Base-by-base conservation (phyloP, 768 basidiomycete genomes). In the Russula ochroleuca region DNA sequence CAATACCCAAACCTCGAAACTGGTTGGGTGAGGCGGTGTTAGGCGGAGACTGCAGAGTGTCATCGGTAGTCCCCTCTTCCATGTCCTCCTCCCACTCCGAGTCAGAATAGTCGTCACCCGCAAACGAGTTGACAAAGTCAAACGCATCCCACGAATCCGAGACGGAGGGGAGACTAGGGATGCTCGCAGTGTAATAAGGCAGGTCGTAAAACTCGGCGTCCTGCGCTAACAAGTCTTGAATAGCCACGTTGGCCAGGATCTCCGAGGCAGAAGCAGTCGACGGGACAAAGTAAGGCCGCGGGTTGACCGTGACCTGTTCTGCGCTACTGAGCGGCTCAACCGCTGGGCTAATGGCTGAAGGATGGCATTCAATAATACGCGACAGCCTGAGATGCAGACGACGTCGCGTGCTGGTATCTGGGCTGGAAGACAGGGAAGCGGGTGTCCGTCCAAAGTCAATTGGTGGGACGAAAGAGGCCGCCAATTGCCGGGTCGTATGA, bases 191-290 rank as follows among this genome's bases (percentile, higher is more conserved):
- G 37, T 37, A 8, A 17, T 21, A 33, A 3, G 31, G 41, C 14
- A 45, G 9, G 23, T 51, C 41, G 41, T 56, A 50, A 4, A 43
- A 56, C 31, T 25, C 23, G 1, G 25, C 45, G 9, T 52, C 59
- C 3, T 56, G 48, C 9, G 47, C 59, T 9, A 65, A n/a, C 53
- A 37, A 48, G 54, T 65, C 59, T 56, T 61, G 64, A 15, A 65
- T 15, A 5, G 54, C 59, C 13, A 65, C 54, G 21, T 61, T 56
- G 48, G 54, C 50, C 40, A 65, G 54, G 19, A 65, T 45, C 19
- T 65, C 64, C 2, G 54, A 50, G 19, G 64, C 64, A 33, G 64
- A 61, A n/a, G 59, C 64, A 28, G 59, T 64, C 11, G 63, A 51
- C 33, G 21, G 54, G 41, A 65, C 64, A 33, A 65, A 64, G 19